Evolutionary conservation across 352 stramenopile species (phyloP), one percentile per base, ranked within the genome.

Genomic region (Pelagophyceae sp.): DNA sequence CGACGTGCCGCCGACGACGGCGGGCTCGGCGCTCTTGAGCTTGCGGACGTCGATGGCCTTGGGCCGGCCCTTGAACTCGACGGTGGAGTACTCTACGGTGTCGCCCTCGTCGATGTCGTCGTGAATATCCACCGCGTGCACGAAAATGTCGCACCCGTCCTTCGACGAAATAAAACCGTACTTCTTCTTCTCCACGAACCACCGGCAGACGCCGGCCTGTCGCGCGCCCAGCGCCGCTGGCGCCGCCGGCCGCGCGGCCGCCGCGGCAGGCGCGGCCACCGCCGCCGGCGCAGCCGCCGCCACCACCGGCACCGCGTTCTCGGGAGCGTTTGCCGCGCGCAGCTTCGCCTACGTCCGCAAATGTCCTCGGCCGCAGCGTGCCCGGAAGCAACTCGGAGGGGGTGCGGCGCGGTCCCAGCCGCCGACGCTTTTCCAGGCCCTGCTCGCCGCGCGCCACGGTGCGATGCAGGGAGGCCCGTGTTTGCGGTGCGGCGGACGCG

Each of bases 51-150:
- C 63, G 63, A 72, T 35, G 31, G 37, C 67, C 67, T 74, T 74
- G 35, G 67, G 67, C 2, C 38, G 33, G 67, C 67, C 67, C 67
- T 74, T 74, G 67, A 58, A 74, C 20, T 74, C 35, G 20, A 74
- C 67, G 0, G 29, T 35, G 35, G 67, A 11, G 38, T 74, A 74
- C 38, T 74, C 67, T 11, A 74, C 35, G 20, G 67, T 74, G 38
- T 74, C 67, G 67, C 67, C 67, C 35, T 74, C 67, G 38, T 19
- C 33, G 67, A 74, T 74, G 35, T 51, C 67, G 35, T 74, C 67
- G 35, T 74, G 51, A 31, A 74, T 0, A 31, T 74, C 67, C 35
- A 58, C 33, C 2, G 35, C 67, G 67, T 74, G 67, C 2, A 74
- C 67, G 38, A 74, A 74, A 20, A 74, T 74, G 38, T 74, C 67